Evolutionary conservation across 2,329 filamentous ascomycete genomes (phyloP).

Genomic region (Corynespora cassiicola): DNA sequence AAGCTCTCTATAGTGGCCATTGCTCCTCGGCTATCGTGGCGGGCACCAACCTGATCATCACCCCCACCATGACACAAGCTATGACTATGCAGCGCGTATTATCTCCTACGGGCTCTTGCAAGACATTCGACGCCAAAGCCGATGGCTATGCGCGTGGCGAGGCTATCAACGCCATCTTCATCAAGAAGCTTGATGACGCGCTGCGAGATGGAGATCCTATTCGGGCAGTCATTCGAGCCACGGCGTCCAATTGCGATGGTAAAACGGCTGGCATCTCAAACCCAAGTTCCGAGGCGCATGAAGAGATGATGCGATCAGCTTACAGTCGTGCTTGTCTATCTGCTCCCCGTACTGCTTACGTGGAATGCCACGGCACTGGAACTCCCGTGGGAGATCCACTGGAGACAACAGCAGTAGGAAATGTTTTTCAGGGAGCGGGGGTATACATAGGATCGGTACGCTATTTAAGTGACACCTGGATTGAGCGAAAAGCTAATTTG

Average conservation of each 20-base stretch:
- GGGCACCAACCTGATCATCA: constrained; percentile 44
- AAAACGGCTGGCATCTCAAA: constrained; percentile 61
- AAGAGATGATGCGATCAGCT: constrained; percentile 20
- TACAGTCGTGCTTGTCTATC: no score
- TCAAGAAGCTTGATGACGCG: constrained; percentile 38
- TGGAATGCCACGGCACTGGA: constrained; percentile 57
- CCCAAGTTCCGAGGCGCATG: constrained; percentile 60
- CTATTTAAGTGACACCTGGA: no score
- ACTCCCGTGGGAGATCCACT: constrained; percentile 51
- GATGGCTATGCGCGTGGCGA: constrained; percentile 46
- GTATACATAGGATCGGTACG: constrained; percentile 20
- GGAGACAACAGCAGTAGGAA: constrained; percentile 12
- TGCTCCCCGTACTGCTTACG: constrained; percentile 39
- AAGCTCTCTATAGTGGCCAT: constrained; percentile 26
- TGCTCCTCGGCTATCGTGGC: constrained; percentile 40
- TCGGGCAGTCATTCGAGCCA: constrained; percentile 39
- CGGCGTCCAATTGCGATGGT: constrained; percentile 54
- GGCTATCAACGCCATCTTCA: constrained; percentile 37
- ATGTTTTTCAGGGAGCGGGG: not conserved
- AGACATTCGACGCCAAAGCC: constrained; percentile 39
- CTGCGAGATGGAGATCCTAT: constrained; percentile 43
- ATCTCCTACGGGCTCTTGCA: constrained; percentile 37
- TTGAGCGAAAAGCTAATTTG: not conserved
- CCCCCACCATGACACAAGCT: constrained; percentile 33
- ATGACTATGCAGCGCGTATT: constrained; percentile 48